These are phyloP conservation scores for Colletotrichum truncatum DNA, from an alignment of 2,329 filamentous ascomycete genomes.

Conservation along the genomic window DNA sequence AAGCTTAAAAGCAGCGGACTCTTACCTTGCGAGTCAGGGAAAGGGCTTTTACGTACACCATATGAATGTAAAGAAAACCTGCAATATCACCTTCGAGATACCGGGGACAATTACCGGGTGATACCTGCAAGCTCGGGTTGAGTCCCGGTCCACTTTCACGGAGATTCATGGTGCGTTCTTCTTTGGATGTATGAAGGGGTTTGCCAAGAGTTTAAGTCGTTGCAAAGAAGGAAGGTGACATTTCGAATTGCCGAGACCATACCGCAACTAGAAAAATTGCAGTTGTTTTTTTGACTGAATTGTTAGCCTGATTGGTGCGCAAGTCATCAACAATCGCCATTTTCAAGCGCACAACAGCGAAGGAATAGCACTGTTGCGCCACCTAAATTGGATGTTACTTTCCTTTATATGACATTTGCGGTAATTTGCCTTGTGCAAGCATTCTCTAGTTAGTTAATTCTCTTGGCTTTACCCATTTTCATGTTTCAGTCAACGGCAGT, in stretches of 20 bases:
- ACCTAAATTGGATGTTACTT: background rate
- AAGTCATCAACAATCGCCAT: background rate
- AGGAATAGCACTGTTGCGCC: no score
- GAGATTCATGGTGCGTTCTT: background rate
- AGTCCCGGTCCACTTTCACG: background rate
- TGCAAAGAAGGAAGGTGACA: conserved; percentile 11
- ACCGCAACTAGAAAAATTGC: background rate
- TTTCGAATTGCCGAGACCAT: background rate
- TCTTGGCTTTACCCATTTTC: background rate
- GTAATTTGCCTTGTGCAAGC: background rate
- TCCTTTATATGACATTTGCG: background rate
- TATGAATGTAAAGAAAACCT: no score
- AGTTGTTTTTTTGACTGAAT: background rate
- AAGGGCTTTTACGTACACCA: no score
- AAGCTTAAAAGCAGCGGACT: no score
- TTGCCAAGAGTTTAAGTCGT: background rate
- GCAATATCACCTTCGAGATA: no score
- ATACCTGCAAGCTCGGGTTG: background rate
- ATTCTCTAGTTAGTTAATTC: background rate
- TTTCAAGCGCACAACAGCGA: no score
- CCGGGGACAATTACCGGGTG: background rate
- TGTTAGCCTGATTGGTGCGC: background rate
- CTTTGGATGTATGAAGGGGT: background rate
- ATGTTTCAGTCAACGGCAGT: background rate
- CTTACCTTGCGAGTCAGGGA: no score